Evolutionary conservation across 2,329 filamentous ascomycete species (phyloP).

Genomic region (Aspergillus calidoustus): DNA sequence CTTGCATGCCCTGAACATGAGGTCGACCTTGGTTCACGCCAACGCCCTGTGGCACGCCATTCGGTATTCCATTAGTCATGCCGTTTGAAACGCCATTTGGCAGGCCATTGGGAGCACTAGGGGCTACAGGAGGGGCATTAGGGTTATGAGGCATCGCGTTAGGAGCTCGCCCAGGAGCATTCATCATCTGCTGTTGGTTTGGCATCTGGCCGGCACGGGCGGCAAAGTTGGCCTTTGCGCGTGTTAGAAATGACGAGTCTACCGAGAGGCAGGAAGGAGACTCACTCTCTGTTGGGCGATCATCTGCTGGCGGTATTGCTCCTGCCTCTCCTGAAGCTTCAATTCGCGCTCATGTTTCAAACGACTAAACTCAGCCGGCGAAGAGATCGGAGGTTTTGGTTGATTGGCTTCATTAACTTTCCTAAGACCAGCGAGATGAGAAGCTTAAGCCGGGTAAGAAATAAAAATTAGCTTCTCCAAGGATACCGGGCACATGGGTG

Average conservation of each 20-base stretch:
- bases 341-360: conserved; percentile 87
- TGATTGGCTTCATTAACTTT: conserved; percentile 75
- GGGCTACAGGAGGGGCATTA: conserved; percentile 40
- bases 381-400: conserved; percentile 65
- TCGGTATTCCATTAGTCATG: conserved; percentile 47
- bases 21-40: conserved; percentile 44
- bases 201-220: conserved; percentile 48
- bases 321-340: conserved; percentile 60
- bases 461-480: conserved; percentile 10
- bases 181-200: conserved; percentile 46
- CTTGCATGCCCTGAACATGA: conserved; percentile 48
- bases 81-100: conserved; percentile 56
- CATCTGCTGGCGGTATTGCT: conserved; percentile 68
- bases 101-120: conserved; percentile 48
- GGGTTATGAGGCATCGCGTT: conserved; percentile 45
- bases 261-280: not conserved
- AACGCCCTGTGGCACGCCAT: conserved; percentile 47
- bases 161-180: conserved; percentile 43
- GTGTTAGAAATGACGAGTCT: conserved; percentile 19
- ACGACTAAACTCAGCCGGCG: conserved; percentile 87
- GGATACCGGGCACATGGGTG: not conserved
- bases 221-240: conserved; percentile 44
- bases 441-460: conserved; percentile 46
- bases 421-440: conserved; percentile 75
- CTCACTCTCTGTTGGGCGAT: conserved; percentile 58